A percentile compares a stretch with the other conserved stretches of the same genome.
These are phyloP conservation scores for Linnemannia hyalina DNA, from an alignment of 192 early-diverging fungal species.

Conservation along the genomic window DNA sequence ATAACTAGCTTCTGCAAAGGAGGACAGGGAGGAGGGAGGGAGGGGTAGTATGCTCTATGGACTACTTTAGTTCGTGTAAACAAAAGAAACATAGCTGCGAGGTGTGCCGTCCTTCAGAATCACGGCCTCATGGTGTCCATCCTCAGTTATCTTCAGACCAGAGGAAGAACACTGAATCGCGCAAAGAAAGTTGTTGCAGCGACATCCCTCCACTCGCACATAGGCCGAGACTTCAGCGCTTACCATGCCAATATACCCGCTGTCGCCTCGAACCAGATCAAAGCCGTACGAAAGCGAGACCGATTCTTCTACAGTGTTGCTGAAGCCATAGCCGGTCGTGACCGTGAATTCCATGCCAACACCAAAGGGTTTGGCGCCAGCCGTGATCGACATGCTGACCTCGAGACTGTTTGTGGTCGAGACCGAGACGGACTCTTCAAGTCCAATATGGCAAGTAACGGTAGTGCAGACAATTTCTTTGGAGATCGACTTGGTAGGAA, in stretches of 20 bases:
- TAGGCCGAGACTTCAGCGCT: neutral
- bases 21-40: too few species aligned
- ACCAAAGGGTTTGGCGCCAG: conserved; percentile 9
- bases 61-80: neutral
- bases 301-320: neutral
- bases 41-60: too few species aligned
- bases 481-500: neutral
- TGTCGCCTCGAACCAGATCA: neutral
- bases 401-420: neutral
- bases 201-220: neutral
- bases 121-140: conserved; percentile 5
- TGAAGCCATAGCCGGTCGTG: conserved; percentile 2
- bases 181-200: neutral
- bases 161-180: neutral
- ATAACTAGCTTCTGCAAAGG: too few species aligned
- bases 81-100: neutral
- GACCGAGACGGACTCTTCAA: neutral
- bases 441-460: neutral
- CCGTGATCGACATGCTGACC: neutral
- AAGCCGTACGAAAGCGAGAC: neutral
- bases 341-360: neutral
- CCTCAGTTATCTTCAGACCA: neutral
- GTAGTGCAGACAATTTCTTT: conserved; percentile 3
- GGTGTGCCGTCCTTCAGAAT: neutral
- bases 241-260: conserved; percentile 3